Percentiles rank a stretch among this genome's conserved stretches.
phyloP scores from a whole-genome alignment of 306 rosid species.

The Fagus crenata region DNA sequence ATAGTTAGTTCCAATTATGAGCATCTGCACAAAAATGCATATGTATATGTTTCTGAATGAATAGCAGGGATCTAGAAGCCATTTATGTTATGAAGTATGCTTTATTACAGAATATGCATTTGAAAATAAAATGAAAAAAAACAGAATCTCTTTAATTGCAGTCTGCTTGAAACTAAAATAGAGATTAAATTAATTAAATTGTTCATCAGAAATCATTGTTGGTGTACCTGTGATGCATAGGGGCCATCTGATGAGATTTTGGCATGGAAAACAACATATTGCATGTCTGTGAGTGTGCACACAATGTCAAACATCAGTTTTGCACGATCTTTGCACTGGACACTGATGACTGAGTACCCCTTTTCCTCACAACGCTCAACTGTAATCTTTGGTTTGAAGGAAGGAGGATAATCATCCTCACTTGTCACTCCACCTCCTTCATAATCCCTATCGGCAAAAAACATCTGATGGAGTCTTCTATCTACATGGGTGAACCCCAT shows the following conservation, averaged over 20 bases:
- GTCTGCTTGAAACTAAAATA: neutral
- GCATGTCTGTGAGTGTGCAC: constrained; percentile 87
- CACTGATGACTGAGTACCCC: constrained; percentile 69
- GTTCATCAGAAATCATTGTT: neutral
- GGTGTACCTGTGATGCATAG: constrained; percentile 70
- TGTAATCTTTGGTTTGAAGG: constrained; percentile 62
- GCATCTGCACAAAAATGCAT: neutral
- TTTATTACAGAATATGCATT: neutral
- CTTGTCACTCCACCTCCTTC: constrained; percentile 52
- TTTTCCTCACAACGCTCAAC: constrained; percentile 72
- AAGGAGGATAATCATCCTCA: constrained; percentile 46
- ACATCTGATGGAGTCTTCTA: constrained; percentile 74
- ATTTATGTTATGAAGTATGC: neutral
- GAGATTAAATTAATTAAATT: neutral
- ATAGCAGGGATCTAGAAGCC: neutral
- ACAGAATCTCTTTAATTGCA: neutral
- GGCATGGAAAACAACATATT: constrained; percentile 85
- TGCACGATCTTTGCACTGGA: constrained; percentile 74
- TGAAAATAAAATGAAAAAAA: no score
- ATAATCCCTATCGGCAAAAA: constrained; percentile 77
- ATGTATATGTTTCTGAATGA: neutral
- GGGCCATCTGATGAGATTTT: constrained; percentile 69
- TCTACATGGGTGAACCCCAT: constrained; percentile 75
- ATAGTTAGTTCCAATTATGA: neutral
- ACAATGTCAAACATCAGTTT: constrained; percentile 85